Conservation (phyloP, 805 yeast genomes). For the Monosporozyma solicola region DNA sequence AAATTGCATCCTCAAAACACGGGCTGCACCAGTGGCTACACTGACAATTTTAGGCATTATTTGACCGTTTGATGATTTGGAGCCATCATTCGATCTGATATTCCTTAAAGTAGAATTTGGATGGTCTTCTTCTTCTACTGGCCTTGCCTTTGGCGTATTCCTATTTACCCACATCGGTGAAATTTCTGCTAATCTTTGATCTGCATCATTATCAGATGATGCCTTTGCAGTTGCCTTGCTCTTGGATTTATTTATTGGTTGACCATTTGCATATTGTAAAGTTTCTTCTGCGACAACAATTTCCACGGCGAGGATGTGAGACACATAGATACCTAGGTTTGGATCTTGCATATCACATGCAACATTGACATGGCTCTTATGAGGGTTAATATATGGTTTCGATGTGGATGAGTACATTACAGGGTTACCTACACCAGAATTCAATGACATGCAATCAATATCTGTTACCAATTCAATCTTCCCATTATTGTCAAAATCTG, state of each 20-base stretch:
- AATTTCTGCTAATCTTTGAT: constrained; percentile 36
- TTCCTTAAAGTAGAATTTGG: constrained; percentile 6
- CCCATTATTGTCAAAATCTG: constrained; percentile 75
- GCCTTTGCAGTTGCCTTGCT: background rate
- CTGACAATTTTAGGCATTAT: constrained; percentile 35
- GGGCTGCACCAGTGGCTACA: constrained; percentile 88
- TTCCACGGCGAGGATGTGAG: constrained; percentile 74
- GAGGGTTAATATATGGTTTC: constrained; percentile 16
- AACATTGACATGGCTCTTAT: constrained; percentile 37
- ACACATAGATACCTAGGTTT: constrained; percentile 63
- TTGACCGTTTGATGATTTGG: background rate
- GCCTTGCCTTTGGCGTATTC: constrained; percentile 13
- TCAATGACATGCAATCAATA: constrained; percentile 48
- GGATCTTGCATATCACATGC: constrained; percentile 81
- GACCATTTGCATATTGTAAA: constrained; percentile 35
- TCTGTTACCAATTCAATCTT: constrained; percentile 72
- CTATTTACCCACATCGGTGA: constrained; percentile 37
- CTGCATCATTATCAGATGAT: constrained; percentile 14
- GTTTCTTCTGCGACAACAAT: constrained; percentile 91
- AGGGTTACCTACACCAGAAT: constrained; percentile 45
- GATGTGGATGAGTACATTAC: constrained; percentile 37
- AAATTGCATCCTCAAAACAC: constrained; percentile 92
- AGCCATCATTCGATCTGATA: constrained; percentile 7
- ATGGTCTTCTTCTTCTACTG: constrained; percentile 18
- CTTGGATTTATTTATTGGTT: constrained; percentile 17